Evolutionary conservation across 306 rosid species (phyloP), one percentile per base, ranked within the genome.

Genomic region (Myrica gale): DNA sequence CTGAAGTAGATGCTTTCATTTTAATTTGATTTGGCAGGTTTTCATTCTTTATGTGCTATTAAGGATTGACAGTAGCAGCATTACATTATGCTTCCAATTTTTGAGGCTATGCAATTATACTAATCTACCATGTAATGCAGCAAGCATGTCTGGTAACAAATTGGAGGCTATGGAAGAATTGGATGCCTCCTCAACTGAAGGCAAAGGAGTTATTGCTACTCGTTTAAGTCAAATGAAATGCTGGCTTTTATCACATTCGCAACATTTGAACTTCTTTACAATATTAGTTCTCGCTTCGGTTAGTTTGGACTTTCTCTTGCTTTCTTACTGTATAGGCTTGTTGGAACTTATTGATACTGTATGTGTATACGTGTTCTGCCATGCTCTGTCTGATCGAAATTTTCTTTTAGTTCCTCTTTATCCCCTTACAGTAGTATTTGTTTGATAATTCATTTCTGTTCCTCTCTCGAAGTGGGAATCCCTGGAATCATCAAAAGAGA

Each of bases 251-350:
- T 83, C 99, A 53, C 97, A 88, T 73, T 62, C 98, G 0, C 98
- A 92, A 68, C 96, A 90, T 82, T 54, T 96, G 89, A 96, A 90
- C 87, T 96, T 89, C 78, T 19, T 81, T 54, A 89, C 94, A 41
- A 96, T 96, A 79, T 77, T 96, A 74, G 86, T 90, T 47, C 99
- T 96, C 78, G 99, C 99, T 68, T 96, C 99, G 97, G 99, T 96
- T 79, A 92, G 97, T 89, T 82, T 62, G n/a, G 50, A 73, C 71
- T 45, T 58, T 74, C 55, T 75, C 50, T 73, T 58, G 10, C 73
- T 78, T 84, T 77, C 62, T 78, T 79, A 68, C 60, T 69, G 50
- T 23, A 66, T 60, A 53, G 53, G 65, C n/a, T 53, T 20, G 54
- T 78, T 72, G 51, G 57, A 50, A 73, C 61, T 52, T 67, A 73